These are phyloP conservation scores for Tricholoma terreum DNA, from an alignment of 768 basidiomycete genomes.

Conservation along the genomic window DNA sequence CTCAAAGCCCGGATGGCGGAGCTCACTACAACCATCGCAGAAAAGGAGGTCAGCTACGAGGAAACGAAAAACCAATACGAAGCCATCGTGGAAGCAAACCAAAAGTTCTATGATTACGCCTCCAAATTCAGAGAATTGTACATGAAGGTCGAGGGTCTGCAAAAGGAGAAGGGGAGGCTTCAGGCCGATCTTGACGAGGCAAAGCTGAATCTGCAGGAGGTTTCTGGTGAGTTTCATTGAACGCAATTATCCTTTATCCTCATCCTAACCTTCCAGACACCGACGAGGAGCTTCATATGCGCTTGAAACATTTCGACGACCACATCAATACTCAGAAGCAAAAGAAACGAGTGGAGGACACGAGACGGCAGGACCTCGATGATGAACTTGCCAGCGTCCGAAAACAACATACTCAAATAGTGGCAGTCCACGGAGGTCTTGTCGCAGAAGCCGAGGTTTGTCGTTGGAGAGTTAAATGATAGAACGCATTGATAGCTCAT, in stretches of 20 bases:
- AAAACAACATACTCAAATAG: conserved; percentile 50
- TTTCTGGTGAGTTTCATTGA: conserved; percentile 47
- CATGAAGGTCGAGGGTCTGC: conserved; percentile 60
- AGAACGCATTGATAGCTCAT: neutral
- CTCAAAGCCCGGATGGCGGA: conserved; percentile 65
- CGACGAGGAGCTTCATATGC: conserved; percentile 65
- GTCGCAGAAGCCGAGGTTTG: conserved; percentile 70
- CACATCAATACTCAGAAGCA: conserved; percentile 51
- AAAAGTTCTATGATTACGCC: conserved; percentile 77
- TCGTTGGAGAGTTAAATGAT: neutral
- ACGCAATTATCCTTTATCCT: neutral
- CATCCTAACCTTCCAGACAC: conserved; percentile 45
- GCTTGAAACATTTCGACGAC: conserved; percentile 57
- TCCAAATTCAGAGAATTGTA: conserved; percentile 86
- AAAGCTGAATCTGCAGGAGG: conserved; percentile 61
- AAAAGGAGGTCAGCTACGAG: conserved; percentile 74
- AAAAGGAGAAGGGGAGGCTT: conserved; percentile 58
- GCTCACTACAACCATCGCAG: conserved; percentile 55
- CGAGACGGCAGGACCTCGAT: conserved; percentile 58
- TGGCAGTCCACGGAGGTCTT: conserved; percentile 64
- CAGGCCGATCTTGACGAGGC: conserved; percentile 61
- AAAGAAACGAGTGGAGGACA: conserved; percentile 43
- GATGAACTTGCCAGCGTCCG: conserved; percentile 53
- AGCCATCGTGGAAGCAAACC: conserved; percentile 61
- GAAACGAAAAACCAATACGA: conserved; percentile 66